These are phyloP conservation scores for Kokia cookei DNA, from an alignment of 441 rosid species.

Conservation along the genomic window DNA sequence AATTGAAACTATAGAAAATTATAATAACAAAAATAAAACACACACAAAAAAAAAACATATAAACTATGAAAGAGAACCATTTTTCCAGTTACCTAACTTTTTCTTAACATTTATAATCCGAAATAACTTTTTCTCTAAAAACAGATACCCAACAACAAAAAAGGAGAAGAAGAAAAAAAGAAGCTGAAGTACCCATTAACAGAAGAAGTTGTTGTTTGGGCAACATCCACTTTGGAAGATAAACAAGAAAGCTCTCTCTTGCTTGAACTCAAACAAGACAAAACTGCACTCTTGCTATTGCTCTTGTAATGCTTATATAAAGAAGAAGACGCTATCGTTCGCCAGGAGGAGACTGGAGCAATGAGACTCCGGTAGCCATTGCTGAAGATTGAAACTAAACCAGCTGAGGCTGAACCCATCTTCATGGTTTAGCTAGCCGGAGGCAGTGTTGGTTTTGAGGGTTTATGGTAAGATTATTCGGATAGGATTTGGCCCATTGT, in stretches of 20 bases:
- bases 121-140: background rate
- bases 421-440: background rate
- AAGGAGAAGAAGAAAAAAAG: background rate
- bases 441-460: background rate
- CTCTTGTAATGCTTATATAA: constrained; percentile 1
- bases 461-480: background rate
- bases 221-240: constrained; percentile 25
- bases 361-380: constrained; percentile 39
- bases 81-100: background rate
- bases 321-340: constrained; percentile 31
- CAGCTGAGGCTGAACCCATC: constrained; percentile 23
- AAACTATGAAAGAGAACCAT: background rate
- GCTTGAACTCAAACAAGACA: constrained; percentile 20
- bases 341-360: constrained; percentile 30
- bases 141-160: background rate
- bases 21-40: background rate
- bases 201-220: constrained; percentile 23
- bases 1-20: background rate
- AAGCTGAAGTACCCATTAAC: constrained; percentile 38
- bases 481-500: background rate
- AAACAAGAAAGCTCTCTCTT: constrained; percentile 28
- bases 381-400: constrained; percentile 44
- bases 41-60: background rate
- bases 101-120: background rate
- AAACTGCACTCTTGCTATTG: constrained; percentile 4